Conservation (phyloP, 345 rosid species). For the Nephelium lappaceum region DNA sequence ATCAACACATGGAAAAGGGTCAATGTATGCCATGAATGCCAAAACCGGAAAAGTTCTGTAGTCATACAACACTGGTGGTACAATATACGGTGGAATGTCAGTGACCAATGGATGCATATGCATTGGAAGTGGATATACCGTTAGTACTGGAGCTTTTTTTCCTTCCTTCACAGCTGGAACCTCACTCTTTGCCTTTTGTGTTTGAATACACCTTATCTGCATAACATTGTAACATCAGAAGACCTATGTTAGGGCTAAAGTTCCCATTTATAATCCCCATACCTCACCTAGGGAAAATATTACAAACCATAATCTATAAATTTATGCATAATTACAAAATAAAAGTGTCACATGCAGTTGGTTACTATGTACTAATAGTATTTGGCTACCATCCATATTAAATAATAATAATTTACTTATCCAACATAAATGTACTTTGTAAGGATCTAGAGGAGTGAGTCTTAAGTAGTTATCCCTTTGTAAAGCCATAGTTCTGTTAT, state of each 20-base stretch:
- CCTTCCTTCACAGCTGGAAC: conserved; percentile 22
- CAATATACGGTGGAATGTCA: conserved; percentile 26
- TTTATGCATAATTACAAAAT: no score
- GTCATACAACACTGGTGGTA: conserved; percentile 25
- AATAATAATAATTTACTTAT: no score
- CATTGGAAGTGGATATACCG: conserved; percentile 27
- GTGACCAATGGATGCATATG: conserved; percentile 32
- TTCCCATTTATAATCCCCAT: no score
- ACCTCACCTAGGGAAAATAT: no score
- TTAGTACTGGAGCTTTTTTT: neutral
- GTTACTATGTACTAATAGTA: no score
- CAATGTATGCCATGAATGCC: conserved; percentile 28
- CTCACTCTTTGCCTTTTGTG: conserved; percentile 30
- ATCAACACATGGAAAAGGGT: conserved; percentile 23
- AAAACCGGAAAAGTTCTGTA: conserved; percentile 22
- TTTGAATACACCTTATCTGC: neutral
- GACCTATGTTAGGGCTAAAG: neutral
- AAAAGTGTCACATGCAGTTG: no score
- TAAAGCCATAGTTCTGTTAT: no score
- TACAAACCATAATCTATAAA: neutral
- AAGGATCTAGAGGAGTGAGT: no score
- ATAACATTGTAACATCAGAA: neutral
- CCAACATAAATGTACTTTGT: no score
- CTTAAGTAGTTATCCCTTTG: no score
- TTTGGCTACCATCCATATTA: no score